A percentile compares a stretch with the other conserved stretches of the same genome.
phyloP scores from a whole-genome alignment of 2,329 filamentous ascomycete genomes.

The Blastomyces silverae region DNA sequence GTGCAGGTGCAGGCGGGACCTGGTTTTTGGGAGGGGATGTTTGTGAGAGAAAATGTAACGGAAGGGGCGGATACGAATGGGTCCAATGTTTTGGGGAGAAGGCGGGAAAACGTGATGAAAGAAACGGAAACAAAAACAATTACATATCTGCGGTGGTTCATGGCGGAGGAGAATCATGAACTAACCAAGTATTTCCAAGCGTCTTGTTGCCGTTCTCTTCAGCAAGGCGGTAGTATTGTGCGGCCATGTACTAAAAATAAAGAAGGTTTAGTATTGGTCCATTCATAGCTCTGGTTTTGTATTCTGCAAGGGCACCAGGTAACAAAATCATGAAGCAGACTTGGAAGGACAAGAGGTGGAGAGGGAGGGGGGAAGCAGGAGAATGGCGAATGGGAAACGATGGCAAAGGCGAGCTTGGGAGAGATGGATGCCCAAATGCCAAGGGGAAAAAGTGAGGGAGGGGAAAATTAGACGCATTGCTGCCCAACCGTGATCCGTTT shows the following conservation, averaged over 20 bases:
- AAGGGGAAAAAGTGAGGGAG: constrained; percentile 21
- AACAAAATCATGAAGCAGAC: not conserved
- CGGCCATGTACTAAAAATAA: constrained; percentile 48
- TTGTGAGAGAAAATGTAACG: not conserved
- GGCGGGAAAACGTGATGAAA: not conserved
- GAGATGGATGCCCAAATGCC: constrained; percentile 7
- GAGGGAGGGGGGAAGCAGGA: too few relatives aligned
- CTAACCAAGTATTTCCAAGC: constrained; percentile 87
- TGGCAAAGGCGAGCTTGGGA: constrained; percentile 20
- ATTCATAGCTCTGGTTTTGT: not conserved
- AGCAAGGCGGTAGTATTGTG: constrained; percentile 85
- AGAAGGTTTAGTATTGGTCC: constrained; percentile 8
- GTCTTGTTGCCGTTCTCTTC: constrained; percentile 84
- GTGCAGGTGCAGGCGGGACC: not conserved
- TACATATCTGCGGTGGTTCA: not conserved
- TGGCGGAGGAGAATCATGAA: not conserved
- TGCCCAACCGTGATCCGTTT: constrained; percentile 29
- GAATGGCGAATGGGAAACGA: not conserved
- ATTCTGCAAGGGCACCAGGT: constrained; percentile 5
- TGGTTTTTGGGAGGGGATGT: too few relatives aligned
- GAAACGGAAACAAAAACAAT: not conserved
- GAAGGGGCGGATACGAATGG: not conserved
- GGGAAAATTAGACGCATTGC: constrained; percentile 26
- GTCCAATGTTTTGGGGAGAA: not conserved
- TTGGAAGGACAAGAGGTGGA: not conserved